Base-by-base conservation (phyloP, 2,329 filamentous ascomycete genomes). In the Aureobasidium subglaciale region DNA sequence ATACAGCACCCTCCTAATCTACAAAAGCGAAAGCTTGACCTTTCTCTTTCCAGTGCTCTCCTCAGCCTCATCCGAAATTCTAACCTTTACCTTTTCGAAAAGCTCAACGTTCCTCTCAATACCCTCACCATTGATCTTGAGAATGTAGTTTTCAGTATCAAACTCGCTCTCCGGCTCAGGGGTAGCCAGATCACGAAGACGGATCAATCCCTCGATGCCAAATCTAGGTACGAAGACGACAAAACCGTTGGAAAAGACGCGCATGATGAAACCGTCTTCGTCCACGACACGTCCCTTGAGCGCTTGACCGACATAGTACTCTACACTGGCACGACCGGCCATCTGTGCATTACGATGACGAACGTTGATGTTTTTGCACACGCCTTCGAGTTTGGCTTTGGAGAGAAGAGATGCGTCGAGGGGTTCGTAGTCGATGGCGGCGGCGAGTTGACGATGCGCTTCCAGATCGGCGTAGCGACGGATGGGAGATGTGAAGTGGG, bases 351-450 rank as follows among this genome's bases (percentile, higher is more conserved):
- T 99, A 67, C 93, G 89, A 71, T 99, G 93, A 7, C 93, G 86
- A 57, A 93, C 85, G 71, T 99, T 99, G 80, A 99, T 96, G 75
- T 99, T 99, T 72, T 90, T 91, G 80, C 93, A 97, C 22, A 99
- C 89, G 56, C 85, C 88, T 71, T 97, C 91, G 56, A 99, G 84
- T 63, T 90, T 89, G 62, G 84, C 83, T 61, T 90, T 86, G 63
- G 86, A 90, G 67, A 89, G 87, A 57, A 95, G 81, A 43, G 85
- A 86, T 7, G 89, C 80, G 67, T 95, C 87, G n/a, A 93, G 79
- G 35, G 85, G 78, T 74, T 91, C 91, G 75, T 97, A 97, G 58
- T 87, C 88, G 66, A 99, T 97, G 27, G 93, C 91, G 9, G 93
- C 92, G 0, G 93, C 92, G 52, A 99, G 85, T 75, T 99, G 93